Conservation (phyloP, 2,329 filamentous ascomycete genomes). For the Endothia cerciana region DNA sequence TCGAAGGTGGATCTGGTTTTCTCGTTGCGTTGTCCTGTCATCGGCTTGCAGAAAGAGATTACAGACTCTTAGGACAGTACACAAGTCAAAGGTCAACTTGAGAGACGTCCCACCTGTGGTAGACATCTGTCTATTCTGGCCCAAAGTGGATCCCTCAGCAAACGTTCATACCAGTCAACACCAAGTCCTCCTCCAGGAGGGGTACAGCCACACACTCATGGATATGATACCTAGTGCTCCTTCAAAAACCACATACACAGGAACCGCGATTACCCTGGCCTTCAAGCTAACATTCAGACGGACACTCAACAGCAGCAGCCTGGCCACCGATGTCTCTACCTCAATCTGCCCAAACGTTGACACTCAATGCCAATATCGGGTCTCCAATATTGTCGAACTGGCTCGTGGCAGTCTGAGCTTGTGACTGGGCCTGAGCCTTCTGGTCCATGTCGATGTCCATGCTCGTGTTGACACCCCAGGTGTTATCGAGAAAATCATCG, state of each 20-base stretch:
- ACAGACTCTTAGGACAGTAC: not conserved
- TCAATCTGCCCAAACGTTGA: conserved; percentile 26
- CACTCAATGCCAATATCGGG: conserved; percentile 18
- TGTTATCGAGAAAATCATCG: conserved; percentile 47
- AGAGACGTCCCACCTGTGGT: not conserved
- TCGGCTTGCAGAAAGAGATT: not conserved
- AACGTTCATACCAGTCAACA: not conserved
- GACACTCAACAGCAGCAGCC: not conserved
- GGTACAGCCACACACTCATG: not conserved
- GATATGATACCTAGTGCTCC: not conserved
- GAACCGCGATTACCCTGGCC: not conserved
- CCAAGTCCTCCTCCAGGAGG: not conserved
- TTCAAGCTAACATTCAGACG: not conserved
- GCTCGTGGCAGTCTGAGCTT: not conserved
- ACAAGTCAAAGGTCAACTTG: not conserved
- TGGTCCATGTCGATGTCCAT: conserved; percentile 41
- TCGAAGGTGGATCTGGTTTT: not conserved
- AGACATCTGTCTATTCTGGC: not conserved
- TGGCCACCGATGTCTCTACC: not conserved
- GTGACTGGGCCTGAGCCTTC: conserved; percentile 26
- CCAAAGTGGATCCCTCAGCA: not conserved
- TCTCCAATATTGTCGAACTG: conserved; percentile 16
- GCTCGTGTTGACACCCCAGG: conserved; percentile 40
- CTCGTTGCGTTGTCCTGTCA: not conserved
- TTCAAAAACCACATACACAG: not conserved